Base-by-base conservation (phyloP, 1,284 basidiomycete species). In the Sanguinoderma infundibulare region DNA sequence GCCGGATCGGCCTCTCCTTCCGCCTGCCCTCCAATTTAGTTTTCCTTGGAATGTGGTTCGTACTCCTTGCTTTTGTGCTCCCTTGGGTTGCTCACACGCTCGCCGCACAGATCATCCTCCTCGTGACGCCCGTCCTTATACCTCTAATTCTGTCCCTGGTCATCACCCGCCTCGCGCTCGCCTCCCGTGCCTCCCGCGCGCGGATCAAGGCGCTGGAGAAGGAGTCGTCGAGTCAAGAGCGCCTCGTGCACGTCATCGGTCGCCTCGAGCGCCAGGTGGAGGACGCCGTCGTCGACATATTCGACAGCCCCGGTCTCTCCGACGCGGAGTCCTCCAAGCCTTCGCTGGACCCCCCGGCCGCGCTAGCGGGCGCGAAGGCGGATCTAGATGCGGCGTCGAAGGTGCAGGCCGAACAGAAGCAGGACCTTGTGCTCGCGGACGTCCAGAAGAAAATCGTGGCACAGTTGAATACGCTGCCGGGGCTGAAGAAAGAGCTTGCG, bases 31-130 rank as follows among this genome's bases (percentile, higher is more conserved):
- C 1, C 84, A 88, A 62, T 79, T 83, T 40, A 73, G 76, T 7
- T 94, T 92, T 70, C 93, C 93, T 2, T 76, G 85, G 64, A 95
- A 93, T 71, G 69, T 93, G 40, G 91, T 94, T 67, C 67, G 90
- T 78, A 15, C n/a, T 24, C 53, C 20, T 14, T 46, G 26, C 5
- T 51, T 40, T 34, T 15, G n/a, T 15, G 24, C 6, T 9, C 22
- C 35, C 17, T 17, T 20, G 24, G 20, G 20, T 30, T 26, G 17
- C 53, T 56, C 8, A 61, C 42, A 28, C 24, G 28, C 30, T 4
- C 7, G 17, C 17, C 20, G 39, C 69, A 32, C 32, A 90, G 89
- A 50, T 85, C 14, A 57, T 88, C 12, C 83, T 85, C 66, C 59
- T 75, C 3, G 54, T 86, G 15, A 77, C 92, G 10, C 89, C 93